Evolutionary conservation across 495 filamentous ascomycete species (phyloP).

Genomic region (Xylaria grammica): DNA sequence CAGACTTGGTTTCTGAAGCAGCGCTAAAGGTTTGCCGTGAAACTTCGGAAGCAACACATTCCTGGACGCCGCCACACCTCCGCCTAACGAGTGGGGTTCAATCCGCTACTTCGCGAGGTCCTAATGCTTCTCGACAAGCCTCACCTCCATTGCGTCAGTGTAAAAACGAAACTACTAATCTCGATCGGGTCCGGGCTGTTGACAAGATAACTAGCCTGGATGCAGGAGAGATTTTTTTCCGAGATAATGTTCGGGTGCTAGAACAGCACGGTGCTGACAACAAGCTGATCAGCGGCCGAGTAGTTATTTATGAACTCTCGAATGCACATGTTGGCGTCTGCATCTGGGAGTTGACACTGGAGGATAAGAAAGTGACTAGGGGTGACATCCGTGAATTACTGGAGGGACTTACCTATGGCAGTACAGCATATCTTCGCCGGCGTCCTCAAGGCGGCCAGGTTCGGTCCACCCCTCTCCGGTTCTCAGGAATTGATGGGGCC

Average conservation of each 20-base stretch:
- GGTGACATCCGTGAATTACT: constrained; percentile 11
- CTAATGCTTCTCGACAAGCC: neutral
- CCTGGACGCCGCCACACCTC: constrained; percentile 10
- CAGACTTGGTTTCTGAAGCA: neutral
- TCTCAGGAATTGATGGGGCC: neutral
- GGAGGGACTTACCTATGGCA: neutral
- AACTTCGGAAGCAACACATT: neutral
- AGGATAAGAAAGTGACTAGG: neutral
- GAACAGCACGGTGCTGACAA: neutral
- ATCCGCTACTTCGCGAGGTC: neutral
- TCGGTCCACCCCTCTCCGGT: constrained; percentile 4
- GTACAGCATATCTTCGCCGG: constrained; percentile 9
- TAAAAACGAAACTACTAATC: neutral
- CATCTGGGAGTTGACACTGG: constrained; percentile 14
- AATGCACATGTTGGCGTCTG: neutral
- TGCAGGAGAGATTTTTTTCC: constrained; percentile 2
- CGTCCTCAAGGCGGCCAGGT: neutral
- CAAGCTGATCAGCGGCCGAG: neutral
- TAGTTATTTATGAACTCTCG: constrained; percentile 14
- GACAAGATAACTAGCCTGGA: neutral
- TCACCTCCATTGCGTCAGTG: neutral
- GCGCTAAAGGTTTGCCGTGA: neutral
- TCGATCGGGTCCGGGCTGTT: neutral
- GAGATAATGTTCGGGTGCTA: constrained; percentile 1
- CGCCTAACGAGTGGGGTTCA: neutral